These are phyloP conservation scores for Phaeosphaeria sp. DNA, from an alignment of 2,329 filamentous ascomycete species.

Conservation along the genomic window DNA sequence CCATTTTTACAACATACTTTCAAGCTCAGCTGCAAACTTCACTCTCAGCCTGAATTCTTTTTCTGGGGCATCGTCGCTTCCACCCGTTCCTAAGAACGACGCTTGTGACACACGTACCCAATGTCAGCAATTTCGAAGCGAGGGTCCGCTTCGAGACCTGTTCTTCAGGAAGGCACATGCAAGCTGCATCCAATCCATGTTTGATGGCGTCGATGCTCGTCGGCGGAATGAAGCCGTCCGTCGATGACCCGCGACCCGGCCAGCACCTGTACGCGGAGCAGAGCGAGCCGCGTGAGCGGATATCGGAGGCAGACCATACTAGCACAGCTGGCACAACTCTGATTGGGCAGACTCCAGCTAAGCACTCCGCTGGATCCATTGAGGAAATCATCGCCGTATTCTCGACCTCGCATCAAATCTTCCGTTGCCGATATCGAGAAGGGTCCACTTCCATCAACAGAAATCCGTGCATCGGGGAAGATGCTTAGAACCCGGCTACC, in stretches of 20 bases:
- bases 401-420: background rate
- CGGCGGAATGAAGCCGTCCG: constrained; percentile 6
- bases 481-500: constrained; percentile 1
- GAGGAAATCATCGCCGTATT: constrained; percentile 1
- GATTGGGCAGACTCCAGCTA: background rate
- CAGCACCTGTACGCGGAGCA: background rate
- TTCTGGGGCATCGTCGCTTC: too few relatives aligned
- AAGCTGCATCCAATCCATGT: background rate
- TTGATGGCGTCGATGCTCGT: background rate
- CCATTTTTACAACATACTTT: too few relatives aligned
- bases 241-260: background rate
- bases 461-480: constrained; percentile 19
- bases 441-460: constrained; percentile 1
- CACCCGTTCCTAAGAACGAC: background rate
- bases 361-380: background rate
- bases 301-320: background rate
- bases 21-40: too few relatives aligned
- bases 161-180: background rate
- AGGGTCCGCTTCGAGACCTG: background rate
- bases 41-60: too few relatives aligned
- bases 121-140: background rate
- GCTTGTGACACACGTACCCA: background rate
- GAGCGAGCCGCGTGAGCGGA: background rate
- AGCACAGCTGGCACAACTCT: background rate
- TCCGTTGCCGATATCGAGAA: background rate